Percentiles rank a stretch among this genome's conserved stretches.
These are phyloP conservation scores for Rhodotorula sp. DNA, from an alignment of 1,284 basidiomycete species.

Conservation along the genomic window DNA sequence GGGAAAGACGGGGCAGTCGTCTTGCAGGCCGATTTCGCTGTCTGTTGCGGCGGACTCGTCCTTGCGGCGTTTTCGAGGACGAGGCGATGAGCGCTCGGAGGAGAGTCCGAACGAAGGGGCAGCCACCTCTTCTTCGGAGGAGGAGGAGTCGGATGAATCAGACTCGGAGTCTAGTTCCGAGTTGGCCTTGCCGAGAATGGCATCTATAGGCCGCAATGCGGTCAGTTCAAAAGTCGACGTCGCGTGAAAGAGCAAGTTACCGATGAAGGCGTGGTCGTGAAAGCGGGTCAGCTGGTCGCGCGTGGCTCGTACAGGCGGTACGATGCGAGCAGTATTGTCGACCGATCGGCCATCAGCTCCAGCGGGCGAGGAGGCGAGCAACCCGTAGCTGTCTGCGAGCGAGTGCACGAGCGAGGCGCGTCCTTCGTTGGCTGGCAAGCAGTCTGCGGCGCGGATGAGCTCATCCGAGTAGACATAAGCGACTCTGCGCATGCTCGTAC, in stretches of 20 bases:
- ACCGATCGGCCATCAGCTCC: constrained; percentile 41
- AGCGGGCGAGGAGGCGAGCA: constrained; percentile 55
- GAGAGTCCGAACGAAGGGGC: constrained; percentile 20
- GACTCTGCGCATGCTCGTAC: constrained; percentile 41
- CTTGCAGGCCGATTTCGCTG: constrained; percentile 48
- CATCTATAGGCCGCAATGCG: not conserved
- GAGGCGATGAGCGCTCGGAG: not conserved
- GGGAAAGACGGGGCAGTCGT: constrained; percentile 80
- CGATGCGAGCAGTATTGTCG: constrained; percentile 42
- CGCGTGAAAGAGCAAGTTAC: constrained; percentile 1
- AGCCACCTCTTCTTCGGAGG: constrained; percentile 6
- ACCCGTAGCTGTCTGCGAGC: constrained; percentile 61
- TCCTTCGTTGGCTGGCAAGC: constrained; percentile 75
- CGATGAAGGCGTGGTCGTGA: constrained; percentile 52
- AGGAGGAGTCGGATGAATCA: constrained; percentile 26
- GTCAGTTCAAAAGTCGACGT: not conserved
- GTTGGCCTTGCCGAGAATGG: constrained; percentile 17
- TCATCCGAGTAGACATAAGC: constrained; percentile 63
- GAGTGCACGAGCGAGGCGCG: constrained; percentile 79
- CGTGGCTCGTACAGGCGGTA: constrained; percentile 44
- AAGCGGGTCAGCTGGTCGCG: constrained; percentile 49
- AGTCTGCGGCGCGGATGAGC: constrained; percentile 60
- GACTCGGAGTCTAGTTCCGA: constrained; percentile 52
- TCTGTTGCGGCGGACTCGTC: constrained; percentile 15
- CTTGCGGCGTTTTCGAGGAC: constrained; percentile 37